Conservation (phyloP, 2,329 filamentous ascomycete species). For the Bipolaris bicolor region DNA sequence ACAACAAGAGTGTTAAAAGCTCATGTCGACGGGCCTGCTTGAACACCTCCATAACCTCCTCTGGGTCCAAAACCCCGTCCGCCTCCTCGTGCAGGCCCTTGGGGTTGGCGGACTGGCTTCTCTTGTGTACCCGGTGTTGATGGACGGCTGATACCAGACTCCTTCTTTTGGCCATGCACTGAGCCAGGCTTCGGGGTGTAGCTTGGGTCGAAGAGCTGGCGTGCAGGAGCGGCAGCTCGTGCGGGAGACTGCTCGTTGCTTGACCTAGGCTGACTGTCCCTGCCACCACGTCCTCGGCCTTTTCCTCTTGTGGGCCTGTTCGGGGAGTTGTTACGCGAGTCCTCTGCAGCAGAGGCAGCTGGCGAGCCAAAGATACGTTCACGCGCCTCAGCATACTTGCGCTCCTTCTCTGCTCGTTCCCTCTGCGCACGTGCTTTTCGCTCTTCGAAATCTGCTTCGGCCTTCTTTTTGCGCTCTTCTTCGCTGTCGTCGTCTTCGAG, state of each 20-base stretch:
- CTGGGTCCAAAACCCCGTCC: constrained; percentile 77
- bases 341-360: constrained; percentile 43
- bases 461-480: constrained; percentile 64
- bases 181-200: constrained; percentile 70
- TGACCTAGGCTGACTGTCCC: constrained; percentile 48
- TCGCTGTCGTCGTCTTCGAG: constrained; percentile 66
- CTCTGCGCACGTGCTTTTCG: constrained; percentile 76
- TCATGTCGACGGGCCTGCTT: constrained; percentile 28
- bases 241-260: constrained; percentile 48
- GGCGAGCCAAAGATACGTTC: constrained; percentile 82
- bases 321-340: constrained; percentile 45
- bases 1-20: background rate
- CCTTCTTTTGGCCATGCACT: constrained; percentile 52
- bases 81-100: constrained; percentile 76
- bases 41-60: constrained; percentile 49
- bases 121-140: constrained; percentile 67
- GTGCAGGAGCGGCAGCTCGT: constrained; percentile 42
- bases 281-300: constrained; percentile 45
- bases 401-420: constrained; percentile 87
- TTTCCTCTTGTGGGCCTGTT: constrained; percentile 45
- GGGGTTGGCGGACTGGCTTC: constrained; percentile 73
- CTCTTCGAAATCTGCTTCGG: constrained; percentile 74
- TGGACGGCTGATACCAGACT: constrained; percentile 55
- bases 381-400: constrained; percentile 84
- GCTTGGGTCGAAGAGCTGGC: constrained; percentile 79